These are phyloP conservation scores for Fusarium sp. DNA, from an alignment of 2,329 filamentous ascomycete species.

Conservation along the genomic window DNA sequence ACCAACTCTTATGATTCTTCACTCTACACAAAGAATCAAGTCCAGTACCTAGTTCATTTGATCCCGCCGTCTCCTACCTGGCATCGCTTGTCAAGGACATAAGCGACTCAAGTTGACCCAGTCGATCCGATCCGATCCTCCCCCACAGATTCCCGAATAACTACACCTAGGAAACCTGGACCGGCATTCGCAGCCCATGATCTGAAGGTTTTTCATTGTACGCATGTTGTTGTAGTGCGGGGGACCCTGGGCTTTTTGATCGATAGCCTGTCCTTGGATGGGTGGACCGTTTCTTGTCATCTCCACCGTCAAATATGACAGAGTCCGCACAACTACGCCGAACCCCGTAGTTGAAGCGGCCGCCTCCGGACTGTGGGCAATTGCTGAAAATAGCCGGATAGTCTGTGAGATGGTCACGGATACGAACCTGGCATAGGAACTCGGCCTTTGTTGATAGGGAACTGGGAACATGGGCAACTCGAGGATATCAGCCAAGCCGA, in stretches of 20 bases:
- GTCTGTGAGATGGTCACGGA: too few species aligned
- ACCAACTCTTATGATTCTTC: neutral
- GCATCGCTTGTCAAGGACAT: neutral
- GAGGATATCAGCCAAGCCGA: too few species aligned
- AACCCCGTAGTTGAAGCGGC: neutral
- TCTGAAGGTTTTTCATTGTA: neutral
- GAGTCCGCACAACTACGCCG: neutral
- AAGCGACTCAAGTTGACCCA: conserved; percentile 7
- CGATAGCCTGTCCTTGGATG: neutral
- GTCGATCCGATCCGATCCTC: conserved; percentile 5
- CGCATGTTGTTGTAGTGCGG: neutral
- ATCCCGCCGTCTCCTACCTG: neutral
- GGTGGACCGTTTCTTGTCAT: neutral
- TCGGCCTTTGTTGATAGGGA: too few species aligned
- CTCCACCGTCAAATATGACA: neutral
- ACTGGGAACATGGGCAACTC: too few species aligned
- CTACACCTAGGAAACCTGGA: neutral
- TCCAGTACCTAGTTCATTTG: neutral
- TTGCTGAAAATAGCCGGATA: too few species aligned
- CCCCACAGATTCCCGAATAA: conserved; percentile 3
- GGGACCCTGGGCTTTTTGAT: neutral
- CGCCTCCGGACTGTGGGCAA: neutral
- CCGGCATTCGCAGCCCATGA: conserved; percentile 18
- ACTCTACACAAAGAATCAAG: neutral
- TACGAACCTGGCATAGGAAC: too few species aligned